Evolutionary conservation across 345 rosid genomes (phyloP).

Genomic region (Euphorbia pulcherrima): DNA sequence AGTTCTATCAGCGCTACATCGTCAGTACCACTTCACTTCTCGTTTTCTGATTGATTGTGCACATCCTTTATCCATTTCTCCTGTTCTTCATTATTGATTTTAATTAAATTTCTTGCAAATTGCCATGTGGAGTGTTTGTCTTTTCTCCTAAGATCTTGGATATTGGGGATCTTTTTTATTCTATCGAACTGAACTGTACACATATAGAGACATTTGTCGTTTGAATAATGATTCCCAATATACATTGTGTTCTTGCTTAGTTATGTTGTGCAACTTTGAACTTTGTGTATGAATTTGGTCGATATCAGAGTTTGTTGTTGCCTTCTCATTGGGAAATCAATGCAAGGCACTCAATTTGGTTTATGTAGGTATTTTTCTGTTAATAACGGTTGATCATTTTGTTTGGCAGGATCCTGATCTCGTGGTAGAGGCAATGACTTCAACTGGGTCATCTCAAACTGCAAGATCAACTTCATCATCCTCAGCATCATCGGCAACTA

Average conservation of each 20-base stretch:
- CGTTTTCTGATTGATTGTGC: background rate
- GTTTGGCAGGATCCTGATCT: slow-evolving; percentile 73
- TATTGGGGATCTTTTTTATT: background rate
- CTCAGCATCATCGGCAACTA: slow-evolving; percentile 41
- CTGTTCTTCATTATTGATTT: background rate
- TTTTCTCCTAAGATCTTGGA: background rate
- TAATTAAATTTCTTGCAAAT: background rate
- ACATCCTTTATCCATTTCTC: background rate
- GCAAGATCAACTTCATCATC: slow-evolving; percentile 53
- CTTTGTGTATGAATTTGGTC: background rate
- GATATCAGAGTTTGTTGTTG: background rate
- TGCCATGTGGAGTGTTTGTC: slow-evolving; percentile 4
- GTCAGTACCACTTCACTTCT: slow-evolving; percentile 32
- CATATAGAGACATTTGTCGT: background rate
- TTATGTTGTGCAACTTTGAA: background rate
- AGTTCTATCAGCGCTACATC: slow-evolving; percentile 89
- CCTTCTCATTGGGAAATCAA: background rate
- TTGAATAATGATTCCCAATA: background rate
- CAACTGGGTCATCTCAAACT: slow-evolving; percentile 57
- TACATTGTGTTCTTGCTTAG: background rate
- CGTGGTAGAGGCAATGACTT: slow-evolving; percentile 75
- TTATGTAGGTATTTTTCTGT: background rate
- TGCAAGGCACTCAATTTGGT: background rate
- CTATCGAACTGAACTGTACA: background rate
- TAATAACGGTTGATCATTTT: slow-evolving; percentile 6